These are phyloP conservation scores for Emydomyces testavorans DNA, from an alignment of 2,329 filamentous ascomycete genomes.

Conservation along the genomic window DNA sequence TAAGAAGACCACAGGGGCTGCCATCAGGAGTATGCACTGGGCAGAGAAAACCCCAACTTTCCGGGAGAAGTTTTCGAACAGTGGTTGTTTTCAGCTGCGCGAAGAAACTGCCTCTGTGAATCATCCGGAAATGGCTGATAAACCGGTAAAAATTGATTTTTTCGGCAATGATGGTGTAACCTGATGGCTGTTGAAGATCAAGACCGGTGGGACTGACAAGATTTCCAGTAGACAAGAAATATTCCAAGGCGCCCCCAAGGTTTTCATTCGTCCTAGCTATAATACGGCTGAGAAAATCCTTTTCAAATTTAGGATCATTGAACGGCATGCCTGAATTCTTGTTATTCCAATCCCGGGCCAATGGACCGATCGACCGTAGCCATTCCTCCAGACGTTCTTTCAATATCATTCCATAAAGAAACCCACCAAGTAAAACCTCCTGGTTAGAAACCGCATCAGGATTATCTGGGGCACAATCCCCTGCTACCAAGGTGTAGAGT, in stretches of 20 bases:
- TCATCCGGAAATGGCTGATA: slow-evolving; percentile 98
- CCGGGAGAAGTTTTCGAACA: slow-evolving; percentile 85
- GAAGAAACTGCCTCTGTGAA: slow-evolving; percentile 97
- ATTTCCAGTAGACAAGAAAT: slow-evolving; percentile 94
- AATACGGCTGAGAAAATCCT: slow-evolving; percentile 67
- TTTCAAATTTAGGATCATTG: slow-evolving; percentile 61
- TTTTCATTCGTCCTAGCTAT: slow-evolving; percentile 78
- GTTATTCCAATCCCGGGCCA: slow-evolving; percentile 45
- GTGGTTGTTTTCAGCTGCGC: slow-evolving; percentile 95
- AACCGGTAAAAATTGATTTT: slow-evolving; percentile 99
- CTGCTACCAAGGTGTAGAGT: slow-evolving; percentile 81
- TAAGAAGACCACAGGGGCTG: slow-evolving; percentile 82
- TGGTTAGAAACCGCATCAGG: slow-evolving; percentile 95
- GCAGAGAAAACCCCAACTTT: slow-evolving; percentile 96
- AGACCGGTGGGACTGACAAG: slow-evolving; percentile 81
- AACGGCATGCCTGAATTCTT: slow-evolving; percentile 49
- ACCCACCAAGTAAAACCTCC: slow-evolving; percentile 84
- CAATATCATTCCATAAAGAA: slow-evolving; percentile 86
- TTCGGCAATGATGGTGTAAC: slow-evolving; percentile 92
- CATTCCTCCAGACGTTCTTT: slow-evolving; percentile 93
- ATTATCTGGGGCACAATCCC: slow-evolving; percentile 87
- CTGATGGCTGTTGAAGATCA: slow-evolving; percentile 86
- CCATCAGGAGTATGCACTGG: slow-evolving; percentile 97
- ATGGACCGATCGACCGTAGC: slow-evolving; percentile 51
- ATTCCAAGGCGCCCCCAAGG: slow-evolving; percentile 74